phyloP scores from a whole-genome alignment of 2,329 filamentous ascomycete genomes.

The Chaetomium sp. region DNA sequence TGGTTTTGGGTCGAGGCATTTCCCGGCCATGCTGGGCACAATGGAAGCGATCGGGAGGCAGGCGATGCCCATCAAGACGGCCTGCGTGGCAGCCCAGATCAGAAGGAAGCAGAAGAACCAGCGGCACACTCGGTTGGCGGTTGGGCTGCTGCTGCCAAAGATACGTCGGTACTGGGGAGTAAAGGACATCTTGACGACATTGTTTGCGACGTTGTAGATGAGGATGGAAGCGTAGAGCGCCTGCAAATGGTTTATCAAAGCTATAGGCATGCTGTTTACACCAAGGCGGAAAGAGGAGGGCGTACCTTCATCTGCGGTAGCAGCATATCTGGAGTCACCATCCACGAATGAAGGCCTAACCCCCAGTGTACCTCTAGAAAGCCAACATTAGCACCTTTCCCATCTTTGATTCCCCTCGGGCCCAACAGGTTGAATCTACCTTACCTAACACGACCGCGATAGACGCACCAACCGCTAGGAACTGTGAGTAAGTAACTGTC shows the following conservation, averaged over 20 bases:
- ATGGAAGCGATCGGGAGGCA: conserved; percentile 38
- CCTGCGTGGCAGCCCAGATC: conserved; percentile 38
- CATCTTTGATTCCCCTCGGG: neutral
- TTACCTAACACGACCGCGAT: neutral
- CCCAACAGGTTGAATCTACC: neutral
- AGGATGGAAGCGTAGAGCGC: conserved; percentile 41
- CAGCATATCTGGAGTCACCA: conserved; percentile 28
- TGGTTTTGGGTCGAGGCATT: conserved; percentile 36
- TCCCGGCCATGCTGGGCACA: conserved; percentile 27
- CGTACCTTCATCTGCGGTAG: conserved; percentile 37
- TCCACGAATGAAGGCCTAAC: conserved; percentile 36
- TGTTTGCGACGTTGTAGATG: conserved; percentile 41
- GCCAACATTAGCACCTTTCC: conserved; percentile 8
- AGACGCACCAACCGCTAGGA: neutral
- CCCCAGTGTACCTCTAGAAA: conserved; percentile 35
- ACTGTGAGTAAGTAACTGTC: conserved; percentile 18
- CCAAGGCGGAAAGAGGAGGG: neutral
- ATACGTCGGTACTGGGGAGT: conserved; percentile 44
- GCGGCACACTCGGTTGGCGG: conserved; percentile 30
- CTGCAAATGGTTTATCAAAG: conserved; percentile 25
- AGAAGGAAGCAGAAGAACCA: conserved; percentile 36
- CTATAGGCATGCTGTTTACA: neutral
- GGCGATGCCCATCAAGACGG: conserved; percentile 37
- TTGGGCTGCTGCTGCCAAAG: conserved; percentile 38
- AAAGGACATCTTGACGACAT: conserved; percentile 43